phyloP scores from a whole-genome alignment of 257 asterid species.

The Nicotiana benthamiana region DNA sequence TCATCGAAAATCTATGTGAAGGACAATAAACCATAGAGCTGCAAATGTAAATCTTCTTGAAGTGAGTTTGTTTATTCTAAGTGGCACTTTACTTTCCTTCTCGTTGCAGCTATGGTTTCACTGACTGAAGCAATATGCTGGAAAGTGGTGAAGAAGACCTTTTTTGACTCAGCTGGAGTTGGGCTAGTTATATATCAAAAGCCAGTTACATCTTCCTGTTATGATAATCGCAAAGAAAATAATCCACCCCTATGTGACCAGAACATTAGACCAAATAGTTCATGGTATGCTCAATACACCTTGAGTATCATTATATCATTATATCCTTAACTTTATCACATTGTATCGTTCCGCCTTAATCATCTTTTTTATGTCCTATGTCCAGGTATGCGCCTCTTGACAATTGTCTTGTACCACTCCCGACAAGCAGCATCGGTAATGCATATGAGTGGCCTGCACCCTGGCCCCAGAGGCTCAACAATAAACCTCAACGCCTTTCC shows the following conservation, averaged over 20 bases:
- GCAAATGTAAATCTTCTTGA: no score
- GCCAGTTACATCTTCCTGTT: constrained; percentile 70
- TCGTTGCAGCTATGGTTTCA: constrained; percentile 66
- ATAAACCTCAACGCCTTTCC: constrained; percentile 49
- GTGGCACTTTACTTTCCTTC: constrained; percentile 10
- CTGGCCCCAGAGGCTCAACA: constrained; percentile 83
- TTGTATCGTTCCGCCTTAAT: not conserved
- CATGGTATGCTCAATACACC: constrained; percentile 43
- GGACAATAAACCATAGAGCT: no score
- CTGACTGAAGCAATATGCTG: constrained; percentile 82
- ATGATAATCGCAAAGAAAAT: constrained; percentile 45
- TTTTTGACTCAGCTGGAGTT: constrained; percentile 29
- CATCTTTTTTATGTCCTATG: not conserved
- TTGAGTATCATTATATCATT: not conserved
- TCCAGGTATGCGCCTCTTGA: constrained; percentile 73
- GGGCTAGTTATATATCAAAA: constrained; percentile 79
- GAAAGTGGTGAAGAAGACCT: constrained; percentile 52
- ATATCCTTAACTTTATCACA: not conserved
- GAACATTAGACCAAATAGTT: constrained; percentile 35
- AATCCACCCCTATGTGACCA: constrained; percentile 71
- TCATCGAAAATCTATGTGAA: not conserved
- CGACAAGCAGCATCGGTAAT: constrained; percentile 10
- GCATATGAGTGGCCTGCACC: constrained; percentile 59
- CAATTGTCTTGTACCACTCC: constrained; percentile 54
- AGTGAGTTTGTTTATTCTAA: not conserved